Conservation (phyloP, 345 rosid species). For the Fremontodendron californicum region DNA sequence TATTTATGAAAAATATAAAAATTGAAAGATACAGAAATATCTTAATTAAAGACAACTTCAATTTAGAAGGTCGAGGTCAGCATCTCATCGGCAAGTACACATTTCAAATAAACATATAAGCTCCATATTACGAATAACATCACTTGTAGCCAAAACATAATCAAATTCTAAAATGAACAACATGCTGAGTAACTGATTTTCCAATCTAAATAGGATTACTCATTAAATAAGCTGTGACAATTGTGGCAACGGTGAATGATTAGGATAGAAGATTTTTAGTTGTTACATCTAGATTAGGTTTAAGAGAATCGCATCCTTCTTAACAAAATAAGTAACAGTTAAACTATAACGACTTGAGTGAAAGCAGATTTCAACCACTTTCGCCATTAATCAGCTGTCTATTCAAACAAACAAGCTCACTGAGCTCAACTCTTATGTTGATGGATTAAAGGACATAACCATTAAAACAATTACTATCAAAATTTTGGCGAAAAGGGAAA, state of each 20-base stretch:
- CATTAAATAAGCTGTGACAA: conserved; percentile 38
- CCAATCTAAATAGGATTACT: conserved; percentile 63
- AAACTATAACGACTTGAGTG: conserved; percentile 78
- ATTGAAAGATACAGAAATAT: too few relatives aligned
- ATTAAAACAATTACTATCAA: conserved; percentile 91
- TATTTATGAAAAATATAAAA: too few relatives aligned
- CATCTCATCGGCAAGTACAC: conserved; percentile 65
- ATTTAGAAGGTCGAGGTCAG: conserved; percentile 61
- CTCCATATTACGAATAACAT: conserved; percentile 50
- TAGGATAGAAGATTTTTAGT: conserved; percentile 62
- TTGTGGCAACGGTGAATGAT: conserved; percentile 35
- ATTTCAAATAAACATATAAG: conserved; percentile 55
- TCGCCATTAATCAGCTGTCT: conserved; percentile 64
- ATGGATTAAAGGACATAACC: conserved; percentile 87
- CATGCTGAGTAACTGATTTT: conserved; percentile 69
- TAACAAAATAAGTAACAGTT: conserved; percentile 57
- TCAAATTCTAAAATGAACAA: conserved; percentile 63
- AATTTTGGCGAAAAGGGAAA: conserved; percentile 81
- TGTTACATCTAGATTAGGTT: conserved; percentile 62
- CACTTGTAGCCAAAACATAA: conserved; percentile 36
- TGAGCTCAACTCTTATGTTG: conserved; percentile 63
- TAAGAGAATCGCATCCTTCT: conserved; percentile 48
- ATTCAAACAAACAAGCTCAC: conserved; percentile 73
- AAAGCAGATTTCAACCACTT: conserved; percentile 69
- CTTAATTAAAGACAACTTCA: too few relatives aligned